Conservation (phyloP, 2,329 filamentous ascomycete species). For the Fusarium austroafricanum region DNA sequence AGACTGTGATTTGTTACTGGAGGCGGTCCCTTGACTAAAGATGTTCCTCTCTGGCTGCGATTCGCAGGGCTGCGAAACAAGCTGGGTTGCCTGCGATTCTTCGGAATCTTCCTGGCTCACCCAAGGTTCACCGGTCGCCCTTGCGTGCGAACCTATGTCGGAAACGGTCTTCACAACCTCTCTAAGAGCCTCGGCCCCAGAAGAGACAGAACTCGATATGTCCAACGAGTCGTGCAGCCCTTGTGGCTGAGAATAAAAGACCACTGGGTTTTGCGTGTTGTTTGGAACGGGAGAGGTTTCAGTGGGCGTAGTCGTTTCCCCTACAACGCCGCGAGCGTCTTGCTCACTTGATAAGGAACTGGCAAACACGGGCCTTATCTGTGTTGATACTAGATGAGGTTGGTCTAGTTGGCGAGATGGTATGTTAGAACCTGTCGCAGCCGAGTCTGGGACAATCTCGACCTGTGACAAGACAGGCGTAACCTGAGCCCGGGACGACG, state of each 20-base stretch:
- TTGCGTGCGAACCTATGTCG: neutral
- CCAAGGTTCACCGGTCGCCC: neutral
- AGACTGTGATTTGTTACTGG: neutral
- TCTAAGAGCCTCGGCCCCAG: neutral
- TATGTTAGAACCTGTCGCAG: slow-evolving; percentile 32
- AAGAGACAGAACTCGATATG: slow-evolving; percentile 7
- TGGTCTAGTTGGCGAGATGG: slow-evolving; percentile 47
- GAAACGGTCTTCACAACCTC: neutral
- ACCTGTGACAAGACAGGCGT: slow-evolving; percentile 16
- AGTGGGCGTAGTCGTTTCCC: neutral
- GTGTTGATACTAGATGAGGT: neutral
- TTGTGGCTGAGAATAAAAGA: slow-evolving; percentile 41
- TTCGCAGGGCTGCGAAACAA: slow-evolving; percentile 17
- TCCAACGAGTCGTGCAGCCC: neutral
- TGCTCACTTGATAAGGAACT: slow-evolving; percentile 1
- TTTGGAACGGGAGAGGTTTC: neutral
- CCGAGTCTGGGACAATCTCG: slow-evolving; percentile 27
- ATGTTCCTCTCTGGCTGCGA: slow-evolving; percentile 21
- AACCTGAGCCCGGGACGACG: neutral
- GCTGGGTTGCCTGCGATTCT: slow-evolving; percentile 48
- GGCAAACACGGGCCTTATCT: slow-evolving; percentile 6
- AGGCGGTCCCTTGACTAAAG: slow-evolving; percentile 13
- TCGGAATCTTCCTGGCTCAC: neutral
- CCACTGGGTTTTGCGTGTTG: slow-evolving; percentile 3
- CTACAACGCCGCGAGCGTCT: neutral